Evolutionary conservation across 2,329 filamentous ascomycete species (phyloP), one percentile per base, ranked within the genome.

Genomic region (Diaporthe citrichinensis): DNA sequence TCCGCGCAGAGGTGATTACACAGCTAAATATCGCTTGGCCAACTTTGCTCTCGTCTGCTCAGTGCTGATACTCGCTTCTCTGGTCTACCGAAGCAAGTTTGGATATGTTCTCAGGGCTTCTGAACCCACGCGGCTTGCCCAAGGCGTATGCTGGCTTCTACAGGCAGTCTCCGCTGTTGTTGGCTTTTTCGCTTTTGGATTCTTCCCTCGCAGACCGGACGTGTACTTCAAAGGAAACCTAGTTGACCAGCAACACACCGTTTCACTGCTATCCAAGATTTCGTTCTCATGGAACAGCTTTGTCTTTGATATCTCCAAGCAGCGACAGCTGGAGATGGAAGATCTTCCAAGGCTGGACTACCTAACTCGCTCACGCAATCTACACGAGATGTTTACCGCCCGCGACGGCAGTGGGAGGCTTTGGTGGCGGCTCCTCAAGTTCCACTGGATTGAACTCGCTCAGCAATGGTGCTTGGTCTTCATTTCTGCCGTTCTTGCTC

Each of bases 181-280:
- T 0, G 78, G 79, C 5, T 74, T 78, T 25, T 68, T 79, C 10
- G 77, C 80, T 7, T 83, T 83, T 44, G 81, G 83, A 8, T 76
- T 77, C 6, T 80, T 84, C 44, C 81, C 81, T 4, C 82, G 82
- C 17, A 82, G 82, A 8, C 83, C 83, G 0, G 81, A 84, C 73
- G 80, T 84, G 44, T 84, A 80, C 71, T 74, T 81, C 67, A 76
- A 78, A 1, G 80, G 79, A 49, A 67, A 62, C 15, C 73, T 84
- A 2, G 83, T 84, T n/a, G 83, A 84, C 74, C 83, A 83, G 76
- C 83, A 84, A 71, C 76, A 82, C 46, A 81, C 82, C 4, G 78
- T 81, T 2, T 83, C 83, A 3, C 73, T 83, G 17, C 72, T 84
- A 2, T 71, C 78, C 6, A 78, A 78, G 17, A 77, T 82, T 28